Evolutionary conservation across 2,329 filamentous ascomycete species (phyloP).

Genomic region (Pezicula carpinea): DNA sequence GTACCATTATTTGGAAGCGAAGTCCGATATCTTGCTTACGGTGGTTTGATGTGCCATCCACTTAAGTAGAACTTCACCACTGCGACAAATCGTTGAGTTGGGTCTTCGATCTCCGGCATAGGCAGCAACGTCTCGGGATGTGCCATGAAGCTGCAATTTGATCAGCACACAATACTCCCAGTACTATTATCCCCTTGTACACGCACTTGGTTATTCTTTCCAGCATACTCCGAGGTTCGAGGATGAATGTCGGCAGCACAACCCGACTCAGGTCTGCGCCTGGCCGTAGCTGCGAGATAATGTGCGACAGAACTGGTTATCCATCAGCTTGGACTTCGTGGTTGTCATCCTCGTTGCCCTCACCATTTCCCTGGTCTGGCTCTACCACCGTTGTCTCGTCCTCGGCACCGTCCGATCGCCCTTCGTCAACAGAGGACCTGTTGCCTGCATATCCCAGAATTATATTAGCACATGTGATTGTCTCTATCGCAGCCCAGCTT

Average conservation of each 20-base stretch:
- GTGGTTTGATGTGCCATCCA: conserved; percentile 97
- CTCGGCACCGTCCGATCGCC: conserved; percentile 42
- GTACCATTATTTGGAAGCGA: background rate
- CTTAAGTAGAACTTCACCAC: conserved; percentile 98
- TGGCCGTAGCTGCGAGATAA: conserved; percentile 93
- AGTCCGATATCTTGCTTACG: conserved; percentile 50
- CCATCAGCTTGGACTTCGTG: conserved; percentile 2
- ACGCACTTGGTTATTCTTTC: conserved; percentile 96
- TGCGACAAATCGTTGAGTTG: conserved; percentile 81
- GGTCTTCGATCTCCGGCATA: conserved; percentile 84
- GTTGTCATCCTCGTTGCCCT: conserved; percentile 30
- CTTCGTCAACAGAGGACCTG: conserved; percentile 31
- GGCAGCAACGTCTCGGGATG: conserved; percentile 93
- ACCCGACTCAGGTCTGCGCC: conserved; percentile 94
- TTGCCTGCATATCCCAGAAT: conserved; percentile 31
- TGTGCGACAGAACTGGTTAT: conserved; percentile 78
- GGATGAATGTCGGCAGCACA: conserved; percentile 92
- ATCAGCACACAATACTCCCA: conserved; percentile 10
- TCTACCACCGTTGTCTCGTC: conserved; percentile 80
- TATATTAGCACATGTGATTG: background rate
- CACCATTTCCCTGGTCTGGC: conserved; percentile 91
- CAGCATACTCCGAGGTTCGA: conserved; percentile 96
- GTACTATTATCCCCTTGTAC: background rate
- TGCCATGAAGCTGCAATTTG: conserved; percentile 81
- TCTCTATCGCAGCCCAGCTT: background rate